A percentile compares a stretch with the other conserved stretches of the same genome.
Conservation (phyloP, 306 rosid species). For the Prunus armeniaca region DNA sequence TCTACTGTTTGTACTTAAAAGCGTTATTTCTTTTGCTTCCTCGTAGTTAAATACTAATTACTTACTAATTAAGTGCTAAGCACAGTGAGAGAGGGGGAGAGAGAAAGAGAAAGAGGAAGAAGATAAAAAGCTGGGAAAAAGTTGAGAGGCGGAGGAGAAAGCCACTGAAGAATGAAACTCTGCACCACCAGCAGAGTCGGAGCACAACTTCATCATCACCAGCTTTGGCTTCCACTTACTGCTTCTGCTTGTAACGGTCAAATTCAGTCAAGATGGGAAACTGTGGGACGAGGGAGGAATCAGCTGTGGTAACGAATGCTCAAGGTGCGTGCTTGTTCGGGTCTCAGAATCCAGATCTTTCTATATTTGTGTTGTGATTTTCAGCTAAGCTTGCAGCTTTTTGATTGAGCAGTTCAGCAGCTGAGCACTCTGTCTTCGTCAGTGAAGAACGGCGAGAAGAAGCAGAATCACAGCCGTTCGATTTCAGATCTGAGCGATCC, state of each 20-base stretch:
- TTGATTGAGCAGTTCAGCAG: constrained; percentile 66
- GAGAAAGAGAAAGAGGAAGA: not conserved
- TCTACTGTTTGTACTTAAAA: not conserved
- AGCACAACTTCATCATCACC: constrained; percentile 18
- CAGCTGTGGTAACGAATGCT: constrained; percentile 89
- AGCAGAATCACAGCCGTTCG: constrained; percentile 55
- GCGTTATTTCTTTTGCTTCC: not conserved
- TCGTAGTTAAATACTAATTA: not conserved
- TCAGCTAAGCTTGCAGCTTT: not conserved
- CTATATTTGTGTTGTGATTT: not conserved
- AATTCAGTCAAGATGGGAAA: constrained; percentile 61
- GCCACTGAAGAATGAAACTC: constrained; percentile 35
- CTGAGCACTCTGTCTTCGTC: constrained; percentile 49
- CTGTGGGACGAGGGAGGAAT: constrained; percentile 96
- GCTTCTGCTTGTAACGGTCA: constrained; percentile 3
- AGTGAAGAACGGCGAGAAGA: constrained; percentile 33
- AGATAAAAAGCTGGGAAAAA: constrained; percentile 4
- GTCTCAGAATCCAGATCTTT: not conserved
- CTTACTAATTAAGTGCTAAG: not conserved
- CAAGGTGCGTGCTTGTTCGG: constrained; percentile 52
- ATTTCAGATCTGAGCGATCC: constrained; percentile 95
- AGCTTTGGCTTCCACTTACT: not conserved
- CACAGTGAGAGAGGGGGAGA: not conserved
- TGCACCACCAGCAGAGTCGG: constrained; percentile 17
- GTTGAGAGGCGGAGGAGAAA: constrained; percentile 4